These are phyloP conservation scores for Fonsecaea nubica DNA, from an alignment of 2,329 filamentous ascomycete genomes.

Conservation along the genomic window DNA sequence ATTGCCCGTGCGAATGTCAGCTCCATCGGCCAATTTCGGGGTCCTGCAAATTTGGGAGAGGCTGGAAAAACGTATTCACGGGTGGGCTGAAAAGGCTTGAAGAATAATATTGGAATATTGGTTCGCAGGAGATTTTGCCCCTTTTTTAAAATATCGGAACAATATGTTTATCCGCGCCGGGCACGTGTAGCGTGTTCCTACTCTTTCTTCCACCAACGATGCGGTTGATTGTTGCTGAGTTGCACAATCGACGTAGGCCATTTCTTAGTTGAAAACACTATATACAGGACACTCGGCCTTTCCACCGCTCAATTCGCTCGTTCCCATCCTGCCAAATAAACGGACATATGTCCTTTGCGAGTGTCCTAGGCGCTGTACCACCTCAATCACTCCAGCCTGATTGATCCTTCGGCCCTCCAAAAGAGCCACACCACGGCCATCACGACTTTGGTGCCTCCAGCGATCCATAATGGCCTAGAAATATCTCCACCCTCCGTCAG, in stretches of 20 bases:
- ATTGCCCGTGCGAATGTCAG: background rate
- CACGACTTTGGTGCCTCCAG: slow-evolving; percentile 48
- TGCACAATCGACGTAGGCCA: background rate
- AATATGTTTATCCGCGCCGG: background rate
- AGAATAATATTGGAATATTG: background rate
- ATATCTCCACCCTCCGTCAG: slow-evolving; percentile 50
- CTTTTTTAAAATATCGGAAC: slow-evolving; percentile 1
- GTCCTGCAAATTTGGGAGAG: background rate
- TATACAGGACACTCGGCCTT: slow-evolving; percentile 1
- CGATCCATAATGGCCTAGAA: slow-evolving; percentile 51
- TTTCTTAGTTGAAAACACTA: background rate
- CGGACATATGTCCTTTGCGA: background rate
- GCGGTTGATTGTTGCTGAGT: slow-evolving; percentile 3
- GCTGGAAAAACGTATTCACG: slow-evolving; percentile 14
- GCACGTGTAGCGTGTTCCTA: background rate
- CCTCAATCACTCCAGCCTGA: slow-evolving; percentile 27
- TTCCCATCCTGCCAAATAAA: background rate
- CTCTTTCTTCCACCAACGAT: background rate
- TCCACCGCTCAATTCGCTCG: background rate
- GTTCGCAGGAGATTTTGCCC: background rate
- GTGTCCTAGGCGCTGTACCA: background rate
- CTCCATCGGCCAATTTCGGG: background rate
- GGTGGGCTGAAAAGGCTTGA: background rate
- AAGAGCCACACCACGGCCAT: slow-evolving; percentile 48
- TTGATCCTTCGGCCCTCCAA: slow-evolving; percentile 43